These are phyloP conservation scores for Taphrina communis DNA, from an alignment of 1,139 yeast species.

Conservation along the genomic window DNA sequence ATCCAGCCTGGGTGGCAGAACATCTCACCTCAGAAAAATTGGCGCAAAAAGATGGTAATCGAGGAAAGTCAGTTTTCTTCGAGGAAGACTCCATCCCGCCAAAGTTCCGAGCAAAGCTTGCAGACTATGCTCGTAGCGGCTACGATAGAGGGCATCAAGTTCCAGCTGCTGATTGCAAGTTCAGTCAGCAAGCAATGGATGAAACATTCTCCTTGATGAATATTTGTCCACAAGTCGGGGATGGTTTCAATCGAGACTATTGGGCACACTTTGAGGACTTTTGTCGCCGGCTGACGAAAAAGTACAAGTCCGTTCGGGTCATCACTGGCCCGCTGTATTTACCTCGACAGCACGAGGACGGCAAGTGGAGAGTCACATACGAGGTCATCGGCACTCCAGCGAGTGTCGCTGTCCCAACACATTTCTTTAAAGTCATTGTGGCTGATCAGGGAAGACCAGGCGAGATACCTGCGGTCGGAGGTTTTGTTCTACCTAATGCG, in stretches of 20 bases:
- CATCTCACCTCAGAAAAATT: constrained; percentile 82
- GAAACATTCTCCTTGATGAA: constrained; percentile 88
- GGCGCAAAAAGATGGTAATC: constrained; percentile 57
- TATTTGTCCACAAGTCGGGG: constrained; percentile 97
- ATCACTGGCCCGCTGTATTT: constrained; percentile 93
- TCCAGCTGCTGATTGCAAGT: constrained; percentile 97
- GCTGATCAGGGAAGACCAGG: constrained; percentile 65
- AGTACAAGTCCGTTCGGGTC: constrained; percentile 75
- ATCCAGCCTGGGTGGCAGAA: constrained; percentile 89
- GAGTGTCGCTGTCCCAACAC: constrained; percentile 95
- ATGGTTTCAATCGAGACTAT: constrained; percentile 92
- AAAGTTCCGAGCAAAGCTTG: constrained; percentile 72
- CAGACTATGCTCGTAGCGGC: constrained; percentile 92
- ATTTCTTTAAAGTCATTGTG: constrained; percentile 85
- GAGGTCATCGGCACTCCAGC: constrained; percentile 98
- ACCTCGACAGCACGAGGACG: constrained; percentile 77
- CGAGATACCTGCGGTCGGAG: constrained; percentile 74
- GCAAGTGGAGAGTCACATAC: constrained; percentile 75
- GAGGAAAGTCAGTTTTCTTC: constrained; percentile 78
- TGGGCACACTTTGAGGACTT: constrained; percentile 98
- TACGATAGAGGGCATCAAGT: constrained; percentile 86
- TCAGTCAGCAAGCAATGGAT: constrained; percentile 87
- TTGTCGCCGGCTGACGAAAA: constrained; percentile 71
- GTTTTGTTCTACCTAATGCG: constrained; percentile 90
- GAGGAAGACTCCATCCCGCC: constrained; percentile 88